Evolutionary conservation across 257 asterid species (phyloP), one percentile per base, ranked within the genome.

Genomic region (Przewalskia tangutica): DNA sequence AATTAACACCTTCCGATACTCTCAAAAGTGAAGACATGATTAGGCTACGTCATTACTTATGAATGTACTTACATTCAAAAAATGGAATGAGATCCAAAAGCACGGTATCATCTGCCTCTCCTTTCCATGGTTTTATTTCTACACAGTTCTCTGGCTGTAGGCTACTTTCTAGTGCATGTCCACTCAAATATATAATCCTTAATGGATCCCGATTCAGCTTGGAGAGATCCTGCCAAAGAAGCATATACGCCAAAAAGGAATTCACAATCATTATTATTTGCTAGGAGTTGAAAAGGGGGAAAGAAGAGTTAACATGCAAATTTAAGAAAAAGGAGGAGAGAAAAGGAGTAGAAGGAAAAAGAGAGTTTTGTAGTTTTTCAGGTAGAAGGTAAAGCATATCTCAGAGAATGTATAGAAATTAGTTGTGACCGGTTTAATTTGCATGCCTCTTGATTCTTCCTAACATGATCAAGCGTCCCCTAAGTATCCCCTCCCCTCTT

Each of bases 11-110:
- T 48, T 55, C 23, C 1, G 7, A 7, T 73, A 71, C 42, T 48
- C 79, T 20, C 79, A 20, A 71, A 46, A 20, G 54, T 14, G 36
- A 23, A 20, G 9, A 73, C 44, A 48, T 1, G n/a, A 48, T 0
- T 48, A 73, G 60, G 60, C 42, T 23, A 48, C 8, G 4, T 48
- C 40, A 23, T 23, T 63, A 5, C 9, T 73, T 48, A 73, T 48
- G 13, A 48, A 48, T 13, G 20, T 83, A 64, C 95, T 89, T 86
- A 93, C 99, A 95, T 87, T 95, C 99, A 77, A 93, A 93, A 87
- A 95, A 95, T 5, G 97, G 98, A 80, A 95, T 92, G 44, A 95
- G 93, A 90, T 95, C 97, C 84, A 95, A 17, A 75, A 95, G 98
- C 56, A 86, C 87, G 14, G 99, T 92, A 82, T 93, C 99, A 0